Evolutionary conservation across 768 basidiomycete genomes (phyloP), one percentile per base, ranked within the genome.

Genomic region (Amanita molliuscula): DNA sequence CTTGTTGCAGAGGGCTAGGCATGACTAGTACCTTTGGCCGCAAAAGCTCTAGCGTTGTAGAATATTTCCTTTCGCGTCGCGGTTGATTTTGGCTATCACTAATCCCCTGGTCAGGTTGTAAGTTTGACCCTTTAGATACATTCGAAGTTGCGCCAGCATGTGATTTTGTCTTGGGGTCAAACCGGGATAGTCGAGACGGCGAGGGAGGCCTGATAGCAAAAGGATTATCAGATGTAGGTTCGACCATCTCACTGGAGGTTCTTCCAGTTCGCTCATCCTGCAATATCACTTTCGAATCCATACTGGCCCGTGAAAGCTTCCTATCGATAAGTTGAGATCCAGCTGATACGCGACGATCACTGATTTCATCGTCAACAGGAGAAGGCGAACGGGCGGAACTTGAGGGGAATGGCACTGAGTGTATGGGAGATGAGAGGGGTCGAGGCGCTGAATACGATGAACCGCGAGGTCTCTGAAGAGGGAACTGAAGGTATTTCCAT

Each of bases 11-110:
- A 1, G 90, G 88, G 53, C 84, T 86, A 8, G 93, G 93, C 93
- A 96, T 95, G 54, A 96, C 81, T 40, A 96, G 81, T n/a, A 92
- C 75, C 63, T 92, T 92, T 1, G 93, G 93, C 18, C 92, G 76
- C 56, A 95, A 72, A 38, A 95, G 70, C 28, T 92, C 88, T 50
- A 84, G 56, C 10, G 85, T 84, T 8, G 82, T 81, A 7, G 88
- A 89, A 58, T 79, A 82, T 16, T 73, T 79, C 33, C 81, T 77
- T 37, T 81, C 76, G 44, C 68, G 71, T 48, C 57, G 55, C 56
- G 61, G 59, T 40, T 59, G 64, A 33, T 63, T 69, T 29, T 65
- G 68, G 43, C 71, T 71, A 62, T 69, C 38, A n/a, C 4, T 59
- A 49, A 60, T 71, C 50, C 78, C 80, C 53, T 78, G 73, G 42